Base-by-base conservation (phyloP, 108 stramenopile genomes). In the Chaetoceros muelleri region DNA sequence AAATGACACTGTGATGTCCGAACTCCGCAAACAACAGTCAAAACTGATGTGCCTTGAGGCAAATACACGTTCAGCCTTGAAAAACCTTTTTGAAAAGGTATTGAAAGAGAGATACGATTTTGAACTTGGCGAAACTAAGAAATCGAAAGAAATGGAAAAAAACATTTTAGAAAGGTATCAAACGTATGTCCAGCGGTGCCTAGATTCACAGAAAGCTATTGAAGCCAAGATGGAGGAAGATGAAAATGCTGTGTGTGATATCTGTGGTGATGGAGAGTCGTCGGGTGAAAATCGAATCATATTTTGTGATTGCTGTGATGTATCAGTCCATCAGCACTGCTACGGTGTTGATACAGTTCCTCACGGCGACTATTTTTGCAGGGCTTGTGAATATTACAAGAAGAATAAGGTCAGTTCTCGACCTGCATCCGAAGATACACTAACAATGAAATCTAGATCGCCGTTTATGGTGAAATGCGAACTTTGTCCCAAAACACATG, bases 301-400 rank as follows among this genome's bases (percentile, higher is more conserved):
- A 1, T 94, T 94, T 61, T 94, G 93, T 47, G 93, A 94, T 44
- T 68, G 83, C 8, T 94, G 93, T 65, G 80, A 94, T 68, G 84
- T 87, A 0, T 77, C 88, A 20, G 80, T 94, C 24, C 93, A 94
- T 48, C 93, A 94, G 66, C 49, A 62, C 10, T 94, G 93, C 62
- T 94, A 94, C 66, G 88, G 86, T 0, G 78, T 94, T 52, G 83
- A 85, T 52, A 59, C 60, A 61, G 74, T 94, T 20, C 93, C 93
- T 0, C 85, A 75, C 30, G 93, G 93, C 7, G 89, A 94, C 64
- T 94, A 85, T 52, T 90, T 87, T 61, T 94, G 93, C 49, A 67
- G 79, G 25, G 74, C 85, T 10, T 93, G 92, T 66, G 72, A 63
- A 13, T 56, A 77, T 60, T 80, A 83, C 57, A 79, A 81, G 57